Evolutionary conservation across 495 filamentous ascomycete species (phyloP), one percentile per base, ranked within the genome.

Genomic region (Penicillium cosmopolitanum): DNA sequence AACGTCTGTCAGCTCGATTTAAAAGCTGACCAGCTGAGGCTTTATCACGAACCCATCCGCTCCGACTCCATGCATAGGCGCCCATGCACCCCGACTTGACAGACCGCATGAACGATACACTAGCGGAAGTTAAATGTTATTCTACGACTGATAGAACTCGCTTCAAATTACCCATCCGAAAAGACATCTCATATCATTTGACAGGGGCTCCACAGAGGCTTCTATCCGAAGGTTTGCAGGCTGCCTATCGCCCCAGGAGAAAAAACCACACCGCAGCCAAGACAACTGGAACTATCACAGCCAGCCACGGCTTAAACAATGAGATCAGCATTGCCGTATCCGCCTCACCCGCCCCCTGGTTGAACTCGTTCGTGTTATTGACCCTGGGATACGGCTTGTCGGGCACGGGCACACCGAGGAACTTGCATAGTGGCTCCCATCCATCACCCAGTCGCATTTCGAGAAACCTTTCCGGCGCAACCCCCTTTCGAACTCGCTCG

Each of bases 351-450:
- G 52, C 52, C 21, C 62, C 50, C 36, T 62, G 43, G 19, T 61
- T 53, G 56, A 73, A 73, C 35, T 65, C 50, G 6, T 56, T 54
- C 5, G 62, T 58, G 13, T 65, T 67, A 36, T 75, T 72, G 36
- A 57, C 57, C 35, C 57, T 55, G 35, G 70, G 70, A 55, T 69
- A 70, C 1, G 63, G 66, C 31, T 40, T 43, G 33, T 57, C 51
- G 11, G 70, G 72, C n/a, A 66, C 60, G 8, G 66, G 64, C 25
- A 63, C 55, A 4, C 60, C 63, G 7, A 73, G 60, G 50, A 76
- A 76, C 5, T 61, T 57, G 28, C 71, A 75, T 28, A 73, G 64
- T 35, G 66, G 50, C 38, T 68, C 69, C 73, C 70, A 74, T 13
- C 59, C 70, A 23, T 73, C 54, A 2, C 66, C 61, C 18, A 66